Evolutionary conservation across 352 stramenopile genomes (phyloP).

Genomic region (Globisporangium lucens): DNA sequence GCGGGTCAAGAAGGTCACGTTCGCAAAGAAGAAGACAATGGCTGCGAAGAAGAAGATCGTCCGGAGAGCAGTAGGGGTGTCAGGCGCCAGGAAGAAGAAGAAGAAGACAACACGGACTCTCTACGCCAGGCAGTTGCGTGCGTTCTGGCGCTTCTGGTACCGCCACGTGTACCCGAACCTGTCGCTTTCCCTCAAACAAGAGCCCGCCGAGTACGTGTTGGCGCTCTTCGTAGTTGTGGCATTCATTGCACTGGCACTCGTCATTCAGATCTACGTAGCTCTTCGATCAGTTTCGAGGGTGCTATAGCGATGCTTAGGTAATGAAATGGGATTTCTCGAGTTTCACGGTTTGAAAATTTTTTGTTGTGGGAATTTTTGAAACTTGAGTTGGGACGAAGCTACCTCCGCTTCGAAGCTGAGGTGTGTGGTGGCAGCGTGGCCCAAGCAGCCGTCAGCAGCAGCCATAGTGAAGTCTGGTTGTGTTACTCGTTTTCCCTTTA

Average conservation of each 20-base stretch:
- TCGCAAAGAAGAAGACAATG: neutral
- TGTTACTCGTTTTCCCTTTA: neutral
- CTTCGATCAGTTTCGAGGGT: neutral
- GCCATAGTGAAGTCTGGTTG: neutral
- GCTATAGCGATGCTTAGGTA: neutral
- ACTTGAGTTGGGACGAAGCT: neutral
- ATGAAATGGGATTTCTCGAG: neutral
- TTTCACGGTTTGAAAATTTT: neutral
- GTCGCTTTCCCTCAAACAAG: conserved; percentile 9
- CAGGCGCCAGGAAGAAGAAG: conserved; percentile 1
- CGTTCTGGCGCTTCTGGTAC: conserved; percentile 15
- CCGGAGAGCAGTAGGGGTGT: neutral
- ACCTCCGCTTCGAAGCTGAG: neutral
- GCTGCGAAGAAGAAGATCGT: neutral
- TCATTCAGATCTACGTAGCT: conserved; percentile 10
- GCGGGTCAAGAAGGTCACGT: neutral
- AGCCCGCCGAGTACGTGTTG: conserved; percentile 14
- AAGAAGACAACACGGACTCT: neutral
- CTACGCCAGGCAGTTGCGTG: neutral
- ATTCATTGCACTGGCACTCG: conserved; percentile 13
- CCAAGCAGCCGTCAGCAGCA: neutral
- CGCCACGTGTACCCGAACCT: conserved; percentile 8
- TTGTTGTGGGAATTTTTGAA: neutral
- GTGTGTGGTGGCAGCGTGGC: neutral
- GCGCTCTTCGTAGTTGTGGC: conserved; percentile 3